Percentiles rank a stretch among this genome's conserved stretches.
Conservation (phyloP, 768 basidiomycete genomes). For the Tricholoma hemisulphureum region DNA sequence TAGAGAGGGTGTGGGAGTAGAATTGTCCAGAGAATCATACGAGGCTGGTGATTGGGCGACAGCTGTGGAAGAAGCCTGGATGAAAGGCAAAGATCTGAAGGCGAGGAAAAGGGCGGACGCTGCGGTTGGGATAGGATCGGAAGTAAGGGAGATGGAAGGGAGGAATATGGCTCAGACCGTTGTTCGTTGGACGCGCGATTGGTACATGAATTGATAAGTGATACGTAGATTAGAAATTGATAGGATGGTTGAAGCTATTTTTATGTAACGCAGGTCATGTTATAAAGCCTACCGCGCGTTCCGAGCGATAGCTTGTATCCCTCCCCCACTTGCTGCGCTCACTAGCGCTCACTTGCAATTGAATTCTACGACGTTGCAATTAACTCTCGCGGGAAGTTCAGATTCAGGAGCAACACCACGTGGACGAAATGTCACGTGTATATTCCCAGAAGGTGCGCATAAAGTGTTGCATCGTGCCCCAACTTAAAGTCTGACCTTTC, state of each 20-base stretch:
- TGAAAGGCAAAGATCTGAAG: slow-evolving; percentile 47
- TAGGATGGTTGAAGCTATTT: neutral
- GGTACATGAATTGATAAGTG: slow-evolving; percentile 15
- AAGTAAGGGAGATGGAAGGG: slow-evolving; percentile 42
- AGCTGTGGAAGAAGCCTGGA: slow-evolving; percentile 58
- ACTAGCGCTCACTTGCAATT: neutral
- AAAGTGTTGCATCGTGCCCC: neutral
- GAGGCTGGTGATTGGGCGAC: slow-evolving; percentile 74
- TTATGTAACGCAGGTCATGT: neutral
- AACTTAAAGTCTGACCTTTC: slow-evolving; percentile 12
- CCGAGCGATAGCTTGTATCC: neutral
- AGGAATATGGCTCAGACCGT: slow-evolving; percentile 46
- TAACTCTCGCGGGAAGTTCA: too few species aligned
- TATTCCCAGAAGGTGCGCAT: slow-evolving; percentile 3
- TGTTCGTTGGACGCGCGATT: slow-evolving; percentile 49
- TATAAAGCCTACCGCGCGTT: neutral
- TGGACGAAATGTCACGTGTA: slow-evolving; percentile 2
- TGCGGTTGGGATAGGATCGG: slow-evolving; percentile 34
- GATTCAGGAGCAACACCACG: neutral
- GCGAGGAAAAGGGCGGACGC: slow-evolving; percentile 44
- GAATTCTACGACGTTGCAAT: too few species aligned
- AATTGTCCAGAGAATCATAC: slow-evolving; percentile 61
- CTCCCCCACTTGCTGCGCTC: neutral
- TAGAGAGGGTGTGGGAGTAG: slow-evolving; percentile 64
- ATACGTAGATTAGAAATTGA: neutral